Evolutionary conservation across 1,139 yeast species (phyloP), one percentile per base, ranked within the genome.

Genomic region (Candida labiduridarum): DNA sequence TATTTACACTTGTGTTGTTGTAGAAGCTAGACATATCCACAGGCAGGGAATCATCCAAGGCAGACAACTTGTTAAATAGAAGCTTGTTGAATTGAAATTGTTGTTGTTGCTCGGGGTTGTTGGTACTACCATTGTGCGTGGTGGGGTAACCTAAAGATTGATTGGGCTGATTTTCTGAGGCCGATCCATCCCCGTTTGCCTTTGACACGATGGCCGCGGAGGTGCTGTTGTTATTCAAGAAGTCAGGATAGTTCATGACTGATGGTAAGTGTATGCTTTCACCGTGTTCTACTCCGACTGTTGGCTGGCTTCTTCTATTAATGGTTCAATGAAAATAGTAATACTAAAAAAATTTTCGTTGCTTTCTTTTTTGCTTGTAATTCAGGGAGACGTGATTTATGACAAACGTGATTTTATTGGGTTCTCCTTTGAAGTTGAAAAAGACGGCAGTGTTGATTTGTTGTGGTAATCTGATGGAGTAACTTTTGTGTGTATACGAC

Each of bases 191-290:
- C 7, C 31, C 22, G 12, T 42, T 31, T n/a, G 39, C 48, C 9
- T 33, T 18, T 2, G 40, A 33, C 3, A 7, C 12, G 31, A 34
- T 43, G 31, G 45, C 25, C 22, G 45, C 25, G 22, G 44, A 25
- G 40, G 42, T 27, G 33, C 41, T 30, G 30, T 43, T 38, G 11
- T 35, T 40, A 44, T 58, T 63, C 52, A 72, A 62, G 57, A 72
- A 72, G 49, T 72, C 75, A 42, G 76, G 76, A 57, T 72, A 71
- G 49, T 71, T 69, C 61, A 72, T 41, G 36, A 19, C n/a, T 19
- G 11, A 12, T 18, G 41, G 15, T 12, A 22, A 14, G n/a, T n/a
- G 8, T 33, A 22, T 5, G 43, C 12, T 25, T 27, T 15, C 19
- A 22, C 30, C 10, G 18, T 22, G n/a, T 25, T 34, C 12, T 5